These are phyloP conservation scores for Syzygium jambos DNA, from an alignment of 345 rosid genomes.

Conservation along the genomic window DNA sequence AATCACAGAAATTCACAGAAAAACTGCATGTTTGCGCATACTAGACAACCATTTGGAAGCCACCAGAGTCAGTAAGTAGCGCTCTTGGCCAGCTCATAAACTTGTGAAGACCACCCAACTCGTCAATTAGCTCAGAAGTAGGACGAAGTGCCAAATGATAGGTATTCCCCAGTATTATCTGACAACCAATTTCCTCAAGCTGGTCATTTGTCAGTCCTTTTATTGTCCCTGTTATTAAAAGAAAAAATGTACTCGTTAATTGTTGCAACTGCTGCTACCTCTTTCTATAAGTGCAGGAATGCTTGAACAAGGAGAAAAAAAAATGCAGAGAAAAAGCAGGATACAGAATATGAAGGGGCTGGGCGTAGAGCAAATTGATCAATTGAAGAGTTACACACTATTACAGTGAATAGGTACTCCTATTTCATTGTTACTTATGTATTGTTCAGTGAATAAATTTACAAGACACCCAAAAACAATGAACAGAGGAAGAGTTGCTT, in stretches of 20 bases:
- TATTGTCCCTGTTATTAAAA: constrained; percentile 45
- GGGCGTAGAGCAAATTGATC: background rate
- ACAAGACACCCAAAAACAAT: background rate
- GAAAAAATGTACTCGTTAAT: background rate
- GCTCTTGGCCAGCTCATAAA: constrained; percentile 89
- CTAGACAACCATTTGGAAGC: constrained; percentile 74
- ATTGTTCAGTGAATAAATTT: background rate
- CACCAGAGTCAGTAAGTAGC: constrained; percentile 80
- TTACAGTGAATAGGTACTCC: background rate
- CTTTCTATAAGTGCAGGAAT: background rate
- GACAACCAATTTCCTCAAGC: constrained; percentile 87
- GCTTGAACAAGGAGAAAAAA: background rate
- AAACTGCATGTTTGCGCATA: background rate
- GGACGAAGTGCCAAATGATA: constrained; percentile 84
- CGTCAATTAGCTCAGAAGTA: constrained; percentile 68
- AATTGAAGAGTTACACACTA: background rate
- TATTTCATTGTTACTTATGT: background rate
- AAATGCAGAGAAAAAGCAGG: background rate
- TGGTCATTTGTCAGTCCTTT: constrained; percentile 67
- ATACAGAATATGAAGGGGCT: background rate
- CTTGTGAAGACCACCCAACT: constrained; percentile 73
- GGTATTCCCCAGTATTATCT: constrained; percentile 77
- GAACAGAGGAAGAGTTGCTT: background rate
- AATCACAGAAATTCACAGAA: background rate
- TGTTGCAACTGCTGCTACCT: background rate